phyloP scores from a whole-genome alignment of 192 early-diverging fungal genomes.

The Podila clonocystis region DNA sequence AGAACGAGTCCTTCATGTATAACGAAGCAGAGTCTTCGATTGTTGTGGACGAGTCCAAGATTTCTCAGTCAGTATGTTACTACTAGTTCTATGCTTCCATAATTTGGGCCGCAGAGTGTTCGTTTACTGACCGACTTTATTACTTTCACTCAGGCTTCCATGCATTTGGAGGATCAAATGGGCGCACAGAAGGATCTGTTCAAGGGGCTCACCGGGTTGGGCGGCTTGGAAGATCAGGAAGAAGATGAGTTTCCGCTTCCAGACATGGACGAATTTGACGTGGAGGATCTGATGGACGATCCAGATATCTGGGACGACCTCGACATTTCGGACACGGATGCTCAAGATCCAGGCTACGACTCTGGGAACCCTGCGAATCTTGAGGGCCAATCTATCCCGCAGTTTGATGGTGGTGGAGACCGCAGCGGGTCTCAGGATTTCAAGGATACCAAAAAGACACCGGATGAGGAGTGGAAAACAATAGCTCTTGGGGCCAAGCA shows the following conservation, averaged over 20 bases:
- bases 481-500: background rate
- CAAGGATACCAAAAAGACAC: background rate
- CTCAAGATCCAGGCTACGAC: background rate
- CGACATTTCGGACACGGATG: slow-evolving; percentile 6
- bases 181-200: slow-evolving; percentile 17
- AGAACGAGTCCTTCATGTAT: slow-evolving; percentile 28
- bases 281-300: slow-evolving; percentile 40
- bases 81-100: slow-evolving; percentile 31
- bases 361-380: background rate
- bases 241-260: slow-evolving; percentile 23
- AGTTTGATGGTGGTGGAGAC: slow-evolving; percentile 40
- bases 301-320: slow-evolving; percentile 20
- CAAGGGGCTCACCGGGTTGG: slow-evolving; percentile 22
- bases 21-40: slow-evolving; percentile 38
- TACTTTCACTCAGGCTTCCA: background rate
- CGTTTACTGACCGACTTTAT: background rate
- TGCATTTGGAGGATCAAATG: slow-evolving; percentile 15
- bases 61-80: slow-evolving; percentile 36
- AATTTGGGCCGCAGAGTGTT: slow-evolving; percentile 46
- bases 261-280: slow-evolving; percentile 25
- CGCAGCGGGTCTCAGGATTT: background rate
- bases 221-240: slow-evolving; percentile 34
- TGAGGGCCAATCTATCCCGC: slow-evolving; percentile 10
- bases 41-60: slow-evolving; percentile 35
- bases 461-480: slow-evolving; percentile 8